These are phyloP conservation scores for Nemania serpens DNA, from an alignment of 2,329 filamentous ascomycete species.

Conservation along the genomic window DNA sequence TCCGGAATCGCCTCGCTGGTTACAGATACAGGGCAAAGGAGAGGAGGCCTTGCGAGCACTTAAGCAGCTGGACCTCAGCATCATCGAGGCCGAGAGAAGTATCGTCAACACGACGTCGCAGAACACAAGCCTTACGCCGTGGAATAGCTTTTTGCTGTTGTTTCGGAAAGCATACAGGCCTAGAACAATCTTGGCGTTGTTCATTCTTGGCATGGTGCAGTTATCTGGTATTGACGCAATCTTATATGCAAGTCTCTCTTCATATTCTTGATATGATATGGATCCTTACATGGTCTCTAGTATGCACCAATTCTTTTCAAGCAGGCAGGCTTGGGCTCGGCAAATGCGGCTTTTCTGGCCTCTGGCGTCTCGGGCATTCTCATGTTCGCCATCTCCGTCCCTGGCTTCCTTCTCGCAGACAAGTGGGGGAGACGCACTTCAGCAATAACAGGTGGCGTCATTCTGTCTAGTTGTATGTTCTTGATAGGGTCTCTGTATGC, in stretches of 20 bases:
- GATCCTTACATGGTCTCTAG: constrained; percentile 36
- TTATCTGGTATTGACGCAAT: constrained; percentile 66
- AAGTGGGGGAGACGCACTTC: constrained; percentile 60
- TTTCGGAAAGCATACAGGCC: constrained; percentile 47
- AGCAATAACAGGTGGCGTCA: constrained; percentile 57
- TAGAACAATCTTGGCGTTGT: constrained; percentile 53
- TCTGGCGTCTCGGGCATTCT: constrained; percentile 64
- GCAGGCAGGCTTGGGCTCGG: constrained; percentile 60
- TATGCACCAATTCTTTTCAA: constrained; percentile 66
- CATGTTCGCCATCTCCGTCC: constrained; percentile 62
- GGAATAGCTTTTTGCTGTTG: constrained; percentile 42
- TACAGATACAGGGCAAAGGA: constrained; percentile 52
- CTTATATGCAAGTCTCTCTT: constrained; percentile 53
- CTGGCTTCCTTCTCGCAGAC: constrained; percentile 60
- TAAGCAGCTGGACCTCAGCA: constrained; percentile 49
- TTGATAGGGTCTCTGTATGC: constrained; percentile 60
- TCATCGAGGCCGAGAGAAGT: constrained; percentile 53
- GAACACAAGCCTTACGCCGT: constrained; percentile 38
- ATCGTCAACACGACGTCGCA: constrained; percentile 44
- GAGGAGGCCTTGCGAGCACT: constrained; percentile 51
- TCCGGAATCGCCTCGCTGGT: constrained; percentile 63
- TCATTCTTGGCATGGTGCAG: constrained; percentile 60
- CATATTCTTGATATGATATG: background rate
- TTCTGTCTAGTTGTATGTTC: constrained; percentile 55
- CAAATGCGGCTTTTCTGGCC: constrained; percentile 61